Conservation (phyloP, 2,329 filamentous ascomycete species). For the Ophiostoma piceae region DNA sequence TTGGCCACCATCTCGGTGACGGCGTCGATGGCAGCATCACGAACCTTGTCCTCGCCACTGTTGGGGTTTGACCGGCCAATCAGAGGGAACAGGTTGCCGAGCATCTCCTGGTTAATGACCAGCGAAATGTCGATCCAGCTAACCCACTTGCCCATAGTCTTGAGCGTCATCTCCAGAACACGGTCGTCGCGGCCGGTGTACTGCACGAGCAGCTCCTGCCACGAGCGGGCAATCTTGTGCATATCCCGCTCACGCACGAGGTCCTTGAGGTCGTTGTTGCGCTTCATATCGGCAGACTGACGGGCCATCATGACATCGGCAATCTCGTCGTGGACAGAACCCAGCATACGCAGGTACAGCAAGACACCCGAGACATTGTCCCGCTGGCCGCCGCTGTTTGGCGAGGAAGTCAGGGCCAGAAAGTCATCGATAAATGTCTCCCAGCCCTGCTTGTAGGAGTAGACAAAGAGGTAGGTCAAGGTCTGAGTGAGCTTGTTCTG, state of each 20-base stretch:
- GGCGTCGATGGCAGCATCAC: slow-evolving; percentile 87
- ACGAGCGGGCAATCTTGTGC: slow-evolving; percentile 78
- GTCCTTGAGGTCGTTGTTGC: slow-evolving; percentile 87
- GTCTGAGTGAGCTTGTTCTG: slow-evolving; percentile 98
- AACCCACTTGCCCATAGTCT: slow-evolving; percentile 93
- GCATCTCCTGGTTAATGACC: slow-evolving; percentile 83
- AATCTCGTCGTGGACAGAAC: slow-evolving; percentile 93
- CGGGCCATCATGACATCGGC: slow-evolving; percentile 84
- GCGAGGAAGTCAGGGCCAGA: slow-evolving; percentile 63
- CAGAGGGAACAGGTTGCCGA: slow-evolving; percentile 77
- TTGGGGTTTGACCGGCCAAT: slow-evolving; percentile 66
- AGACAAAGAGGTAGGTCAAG: slow-evolving; percentile 86
- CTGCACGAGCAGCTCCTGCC: slow-evolving; percentile 81
- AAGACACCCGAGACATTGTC: slow-evolving; percentile 73
- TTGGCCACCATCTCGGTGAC: slow-evolving; percentile 95
- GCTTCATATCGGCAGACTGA: slow-evolving; percentile 71
- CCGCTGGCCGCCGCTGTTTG: slow-evolving; percentile 49
- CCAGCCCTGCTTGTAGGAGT: slow-evolving; percentile 82
- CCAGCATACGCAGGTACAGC: slow-evolving; percentile 82
- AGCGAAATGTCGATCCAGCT: slow-evolving; percentile 98
- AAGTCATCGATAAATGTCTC: slow-evolving; percentile 88
- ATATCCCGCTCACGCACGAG: slow-evolving; percentile 81
- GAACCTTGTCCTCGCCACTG: slow-evolving; percentile 68
- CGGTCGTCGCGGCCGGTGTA: slow-evolving; percentile 66
- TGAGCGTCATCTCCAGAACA: slow-evolving; percentile 81